Base-by-base conservation (phyloP, 176 grass and related monocot genomes). In the Saccharum officinarum region DNA sequence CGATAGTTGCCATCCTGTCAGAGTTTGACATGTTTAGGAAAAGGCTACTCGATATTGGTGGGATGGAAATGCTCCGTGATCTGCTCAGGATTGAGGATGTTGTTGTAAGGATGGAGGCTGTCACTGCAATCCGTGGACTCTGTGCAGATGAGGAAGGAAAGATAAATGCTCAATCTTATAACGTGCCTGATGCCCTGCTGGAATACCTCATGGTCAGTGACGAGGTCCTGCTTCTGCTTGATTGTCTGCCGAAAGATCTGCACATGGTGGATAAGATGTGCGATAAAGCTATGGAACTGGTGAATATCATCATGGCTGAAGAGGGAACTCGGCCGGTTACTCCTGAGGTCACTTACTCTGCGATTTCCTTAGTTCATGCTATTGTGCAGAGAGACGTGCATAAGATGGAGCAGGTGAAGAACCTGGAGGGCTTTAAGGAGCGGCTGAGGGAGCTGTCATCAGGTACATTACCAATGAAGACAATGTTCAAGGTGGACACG, bases 11-110 rank as follows among this genome's bases (percentile, higher is more conserved):
- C 47, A 64, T 30, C 80, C 67, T 86, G 67, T 79, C 84, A 79
- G 84, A 86, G 59, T 68, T 47, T 79, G 79, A 79, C 28, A 20
- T 83, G 59, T 86, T 90, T 80, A 68, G 88, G 88, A 82, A 78
- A 79, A n/a, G 45, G 67, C 55, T 86, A 49, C 18, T 86, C 5
- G 45, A 40, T 22, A 36, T 28, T n/a, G 67, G 88, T 52, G 84
- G 83, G 33, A 83, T 90, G 80, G 64, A 82, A 83, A 86, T 74
- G 74, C 79, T 86, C 38, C 28, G 15, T 18, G 67, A 73, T 78
- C 36, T 90, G 69, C 74, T 86, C 59, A 83, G 73, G 57, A 79
- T 78, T 37, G 67, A 90, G 36, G 80, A 86, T 79, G 26, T 11
- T 73, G 59, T 68, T 45, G 45, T 83, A 28, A 78, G 57, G 26